Percentiles rank a stretch among this genome's conserved stretches.
Conservation (phyloP, 2,329 filamentous ascomycete species). For the Rhinocladiella mackenziei region DNA sequence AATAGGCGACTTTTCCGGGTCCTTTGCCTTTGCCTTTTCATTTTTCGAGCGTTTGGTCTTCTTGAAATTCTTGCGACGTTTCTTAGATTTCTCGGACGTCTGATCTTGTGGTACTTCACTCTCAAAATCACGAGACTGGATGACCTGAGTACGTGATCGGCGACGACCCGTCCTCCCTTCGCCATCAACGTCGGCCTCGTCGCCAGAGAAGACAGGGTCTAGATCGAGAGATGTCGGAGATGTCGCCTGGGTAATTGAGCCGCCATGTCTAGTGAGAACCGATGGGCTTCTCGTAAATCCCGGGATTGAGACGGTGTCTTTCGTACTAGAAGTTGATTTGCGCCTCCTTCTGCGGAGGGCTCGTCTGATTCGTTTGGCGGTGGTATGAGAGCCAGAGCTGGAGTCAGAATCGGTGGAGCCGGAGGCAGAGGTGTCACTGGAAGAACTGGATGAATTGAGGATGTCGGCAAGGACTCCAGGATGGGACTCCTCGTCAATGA, state of each 20-base stretch:
- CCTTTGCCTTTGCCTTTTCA: conserved; percentile 30
- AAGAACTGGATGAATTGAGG: conserved; percentile 65
- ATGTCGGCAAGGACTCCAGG: conserved; percentile 80
- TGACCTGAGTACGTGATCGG: conserved; percentile 22
- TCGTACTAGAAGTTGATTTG: conserved; percentile 71
- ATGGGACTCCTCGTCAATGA: conserved; percentile 86
- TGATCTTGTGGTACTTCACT: conserved; percentile 25
- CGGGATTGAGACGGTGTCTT: conserved; percentile 52
- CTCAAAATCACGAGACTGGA: conserved; percentile 48
- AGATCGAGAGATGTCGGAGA: conserved; percentile 16
- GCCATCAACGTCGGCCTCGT: conserved; percentile 54
- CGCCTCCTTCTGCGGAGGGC: conserved; percentile 68
- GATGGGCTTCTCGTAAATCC: conserved; percentile 38
- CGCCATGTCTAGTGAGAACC: conserved; percentile 36
- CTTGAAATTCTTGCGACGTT: conserved; percentile 33
- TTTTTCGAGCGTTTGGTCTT: conserved; percentile 22
- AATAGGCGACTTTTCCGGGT: conserved; percentile 33
- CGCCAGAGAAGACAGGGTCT: conserved; percentile 42
- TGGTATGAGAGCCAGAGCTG: conserved; percentile 64
- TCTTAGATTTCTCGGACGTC: conserved; percentile 31
- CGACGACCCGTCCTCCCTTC: conserved; percentile 32
- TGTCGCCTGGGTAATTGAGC: conserved; percentile 15
- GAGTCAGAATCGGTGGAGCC: conserved; percentile 62
- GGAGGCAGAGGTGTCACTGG: conserved; percentile 51
- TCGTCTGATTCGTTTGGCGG: conserved; percentile 70